Conservation (phyloP, 2,329 filamentous ascomycete species). For the Diaporthe capsici region DNA sequence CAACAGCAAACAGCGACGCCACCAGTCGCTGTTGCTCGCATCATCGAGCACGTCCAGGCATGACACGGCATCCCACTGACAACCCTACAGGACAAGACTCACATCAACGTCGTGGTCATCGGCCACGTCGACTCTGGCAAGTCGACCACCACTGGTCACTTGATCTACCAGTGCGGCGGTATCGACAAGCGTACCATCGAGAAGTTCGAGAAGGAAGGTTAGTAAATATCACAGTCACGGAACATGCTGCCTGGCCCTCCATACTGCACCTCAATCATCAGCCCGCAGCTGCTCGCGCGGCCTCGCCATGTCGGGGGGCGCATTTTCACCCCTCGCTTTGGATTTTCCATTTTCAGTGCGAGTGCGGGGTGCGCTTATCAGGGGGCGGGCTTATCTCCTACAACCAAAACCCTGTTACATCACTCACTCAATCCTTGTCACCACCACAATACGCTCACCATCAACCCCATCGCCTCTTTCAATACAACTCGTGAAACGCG, state of each 20-base stretch:
- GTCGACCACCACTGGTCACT: conserved; percentile 93
- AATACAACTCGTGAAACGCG: no score
- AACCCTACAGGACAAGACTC: conserved; percentile 90
- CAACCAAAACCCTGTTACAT: conserved; percentile 20
- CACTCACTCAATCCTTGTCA: not conserved
- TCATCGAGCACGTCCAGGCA: not conserved
- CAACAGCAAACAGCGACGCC: conserved; percentile 13
- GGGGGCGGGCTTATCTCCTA: conserved; percentile 30
- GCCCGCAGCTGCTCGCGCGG: conserved; percentile 42
- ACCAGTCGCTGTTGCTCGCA: not conserved
- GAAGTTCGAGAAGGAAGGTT: conserved; percentile 99
- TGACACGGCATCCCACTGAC: conserved; percentile 43
- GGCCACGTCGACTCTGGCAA: conserved; percentile 99
- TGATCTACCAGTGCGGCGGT: conserved; percentile 99
- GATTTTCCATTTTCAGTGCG: conserved; percentile 41
- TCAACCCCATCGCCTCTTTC: no score
- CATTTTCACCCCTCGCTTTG: conserved; percentile 37
- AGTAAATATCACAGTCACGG: conserved; percentile 51
- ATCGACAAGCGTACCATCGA: conserved; percentile 99
- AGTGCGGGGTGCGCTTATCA: conserved; percentile 40
- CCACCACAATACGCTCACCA: not conserved
- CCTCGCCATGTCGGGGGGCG: conserved; percentile 2
- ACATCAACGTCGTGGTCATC: conserved; percentile 79
- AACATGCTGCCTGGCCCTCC: not conserved
- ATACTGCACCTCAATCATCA: not conserved